A percentile compares a stretch with the other conserved stretches of the same genome.
phyloP scores from a whole-genome alignment of 2,329 filamentous ascomycete genomes.

The Aspergillaceae sp. region DNA sequence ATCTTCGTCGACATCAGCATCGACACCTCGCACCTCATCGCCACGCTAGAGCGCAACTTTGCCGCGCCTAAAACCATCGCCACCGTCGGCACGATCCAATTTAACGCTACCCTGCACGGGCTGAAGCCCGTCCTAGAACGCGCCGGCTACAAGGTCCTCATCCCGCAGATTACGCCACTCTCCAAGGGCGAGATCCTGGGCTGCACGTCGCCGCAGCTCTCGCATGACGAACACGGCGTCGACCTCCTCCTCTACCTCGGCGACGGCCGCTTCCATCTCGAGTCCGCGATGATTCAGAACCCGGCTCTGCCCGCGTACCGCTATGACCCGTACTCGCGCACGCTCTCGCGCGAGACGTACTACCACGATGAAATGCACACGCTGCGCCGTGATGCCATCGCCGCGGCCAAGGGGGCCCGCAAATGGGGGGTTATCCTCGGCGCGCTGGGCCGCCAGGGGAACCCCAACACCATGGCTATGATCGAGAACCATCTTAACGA shows the following conservation, averaged over 20 bases:
- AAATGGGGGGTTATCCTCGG: constrained; percentile 96
- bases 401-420: constrained; percentile 62
- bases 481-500: constrained; percentile 70
- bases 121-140: constrained; percentile 67
- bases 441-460: constrained; percentile 85
- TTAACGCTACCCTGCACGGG: constrained; percentile 93
- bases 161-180: constrained; percentile 86
- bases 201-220: constrained; percentile 81
- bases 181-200: constrained; percentile 94
- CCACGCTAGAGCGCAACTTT: constrained; percentile 84
- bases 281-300: constrained; percentile 99
- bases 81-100: constrained; percentile 94
- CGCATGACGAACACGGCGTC: constrained; percentile 41
- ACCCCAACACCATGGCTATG: constrained; percentile 80
- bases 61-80: constrained; percentile 76
- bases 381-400: constrained; percentile 68
- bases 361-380: constrained; percentile 84
- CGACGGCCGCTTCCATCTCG: constrained; percentile 89
- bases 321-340: constrained; percentile 92
- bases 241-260: constrained; percentile 83
- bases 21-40: constrained; percentile 77
- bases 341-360: constrained; percentile 84
- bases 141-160: constrained; percentile 74
- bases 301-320: constrained; percentile 82
- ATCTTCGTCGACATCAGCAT: constrained; percentile 98